These are phyloP conservation scores for Pigoraptor vietnamica DNA, from an alignment of 78 protist genomes.

Conservation along the genomic window DNA sequence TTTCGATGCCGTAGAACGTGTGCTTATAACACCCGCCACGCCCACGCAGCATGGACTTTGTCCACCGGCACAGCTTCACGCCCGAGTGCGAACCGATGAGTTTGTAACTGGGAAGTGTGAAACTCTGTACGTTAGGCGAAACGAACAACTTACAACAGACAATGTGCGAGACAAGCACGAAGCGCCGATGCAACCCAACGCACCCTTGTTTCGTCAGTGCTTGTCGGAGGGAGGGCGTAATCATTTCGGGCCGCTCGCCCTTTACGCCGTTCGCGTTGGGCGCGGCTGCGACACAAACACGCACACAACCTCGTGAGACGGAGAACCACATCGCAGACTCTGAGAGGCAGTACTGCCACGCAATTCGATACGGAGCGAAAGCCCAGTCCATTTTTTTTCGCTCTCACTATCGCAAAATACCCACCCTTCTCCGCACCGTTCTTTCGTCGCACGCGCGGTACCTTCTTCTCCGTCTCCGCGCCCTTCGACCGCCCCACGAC, in stretches of 20 bases:
- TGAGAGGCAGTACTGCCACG: not conserved
- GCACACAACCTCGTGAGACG: not conserved
- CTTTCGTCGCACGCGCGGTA: no score
- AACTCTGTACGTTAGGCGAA: not conserved
- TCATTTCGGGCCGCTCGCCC: slow-evolving; percentile 31
- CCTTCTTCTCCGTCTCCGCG: no score
- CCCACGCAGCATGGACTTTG: slow-evolving; percentile 74
- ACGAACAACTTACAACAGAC: no score
- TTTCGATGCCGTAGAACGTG: slow-evolving; percentile 60
- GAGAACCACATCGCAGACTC: not conserved
- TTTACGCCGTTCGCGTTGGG: not conserved
- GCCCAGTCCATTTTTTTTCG: not conserved
- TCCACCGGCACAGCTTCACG: slow-evolving; percentile 92
- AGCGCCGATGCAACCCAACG: no score
- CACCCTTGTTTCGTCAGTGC: slow-evolving; percentile 53
- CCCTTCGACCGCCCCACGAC: no score
- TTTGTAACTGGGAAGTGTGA: slow-evolving; percentile 5
- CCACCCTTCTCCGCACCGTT: slow-evolving; percentile 13
- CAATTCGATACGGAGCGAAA: not conserved
- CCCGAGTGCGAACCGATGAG: slow-evolving; percentile 82
- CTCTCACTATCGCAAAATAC: not conserved
- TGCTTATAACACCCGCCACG: slow-evolving; percentile 89
- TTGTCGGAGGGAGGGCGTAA: slow-evolving; percentile 11
- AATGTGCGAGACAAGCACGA: not conserved
- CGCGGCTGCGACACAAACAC: not conserved